Conservation (phyloP, 257 asterid genomes). For the Nicotiana noctiflora region DNA sequence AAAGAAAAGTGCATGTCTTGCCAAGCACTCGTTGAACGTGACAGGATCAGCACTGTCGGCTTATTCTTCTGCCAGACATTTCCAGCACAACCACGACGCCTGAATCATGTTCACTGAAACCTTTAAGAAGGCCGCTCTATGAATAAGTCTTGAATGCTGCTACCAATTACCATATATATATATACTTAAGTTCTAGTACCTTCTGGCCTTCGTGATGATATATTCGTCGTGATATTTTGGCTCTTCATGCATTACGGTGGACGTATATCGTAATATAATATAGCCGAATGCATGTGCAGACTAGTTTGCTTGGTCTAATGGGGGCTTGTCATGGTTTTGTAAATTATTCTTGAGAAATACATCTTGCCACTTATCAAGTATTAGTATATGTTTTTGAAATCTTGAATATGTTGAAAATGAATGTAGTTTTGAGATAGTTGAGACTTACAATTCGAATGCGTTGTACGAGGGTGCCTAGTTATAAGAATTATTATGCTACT, state of each 20-base stretch:
- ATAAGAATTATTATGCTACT: neutral
- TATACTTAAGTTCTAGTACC: neutral
- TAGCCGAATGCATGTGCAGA: neutral
- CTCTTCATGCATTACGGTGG: neutral
- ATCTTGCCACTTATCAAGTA: neutral
- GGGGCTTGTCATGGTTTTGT: neutral
- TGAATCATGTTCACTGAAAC: neutral
- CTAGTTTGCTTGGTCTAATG: neutral
- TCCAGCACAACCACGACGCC: neutral
- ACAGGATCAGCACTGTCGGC: conserved; percentile 63
- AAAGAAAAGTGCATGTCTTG: conserved; percentile 41
- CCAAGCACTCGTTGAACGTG: conserved; percentile 41
- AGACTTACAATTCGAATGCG: neutral
- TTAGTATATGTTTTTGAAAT: neutral
- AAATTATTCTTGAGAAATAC: neutral
- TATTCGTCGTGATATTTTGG: neutral
- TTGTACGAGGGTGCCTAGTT: neutral
- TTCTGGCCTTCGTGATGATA: neutral
- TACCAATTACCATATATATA: neutral
- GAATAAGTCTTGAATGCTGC: conserved; percentile 1
- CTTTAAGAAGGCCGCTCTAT: neutral
- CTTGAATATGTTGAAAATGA: neutral
- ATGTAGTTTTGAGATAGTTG: neutral
- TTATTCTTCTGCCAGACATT: conserved; percentile 38
- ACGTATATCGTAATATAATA: neutral